Conservation (phyloP, 2,329 filamentous ascomycete genomes). For the Aspergillus tanneri region DNA sequence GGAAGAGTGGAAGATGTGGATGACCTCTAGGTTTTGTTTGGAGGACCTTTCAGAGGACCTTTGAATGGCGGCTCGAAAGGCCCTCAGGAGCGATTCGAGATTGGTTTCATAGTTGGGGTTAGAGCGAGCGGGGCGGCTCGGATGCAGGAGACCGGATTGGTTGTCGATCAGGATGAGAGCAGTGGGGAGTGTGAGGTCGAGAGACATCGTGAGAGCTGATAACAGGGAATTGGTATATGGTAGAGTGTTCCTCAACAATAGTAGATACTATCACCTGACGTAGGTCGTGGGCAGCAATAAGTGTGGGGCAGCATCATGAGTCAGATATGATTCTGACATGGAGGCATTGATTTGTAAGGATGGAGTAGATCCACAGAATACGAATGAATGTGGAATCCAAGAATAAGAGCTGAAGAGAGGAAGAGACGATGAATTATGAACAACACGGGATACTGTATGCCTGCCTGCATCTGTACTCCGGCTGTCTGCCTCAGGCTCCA, state of each 20-base stretch:
- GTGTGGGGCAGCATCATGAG: too few relatives aligned
- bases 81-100: conserved; percentile 38
- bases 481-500: too few relatives aligned
- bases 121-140: conserved; percentile 40
- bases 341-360: too few relatives aligned
- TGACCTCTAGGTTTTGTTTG: conserved; percentile 33
- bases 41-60: neutral
- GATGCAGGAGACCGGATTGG: conserved; percentile 45
- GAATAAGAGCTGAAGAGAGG: too few relatives aligned
- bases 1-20: conserved; percentile 51
- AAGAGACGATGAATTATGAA: too few relatives aligned
- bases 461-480: too few relatives aligned
- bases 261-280: neutral
- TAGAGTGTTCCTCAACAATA: too few relatives aligned
- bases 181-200: conserved; percentile 29
- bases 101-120: conserved; percentile 49
- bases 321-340: too few relatives aligned
- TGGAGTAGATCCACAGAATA: too few relatives aligned
- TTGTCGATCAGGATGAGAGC: conserved; percentile 52
- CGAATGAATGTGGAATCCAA: too few relatives aligned
- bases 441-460: too few relatives aligned
- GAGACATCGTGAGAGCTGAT: conserved; percentile 1
- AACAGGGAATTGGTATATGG: neutral
- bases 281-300: too few relatives aligned
- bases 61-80: conserved; percentile 33